Base-by-base conservation (phyloP, 176 grass and related monocot species). In the Secale cereale region DNA sequence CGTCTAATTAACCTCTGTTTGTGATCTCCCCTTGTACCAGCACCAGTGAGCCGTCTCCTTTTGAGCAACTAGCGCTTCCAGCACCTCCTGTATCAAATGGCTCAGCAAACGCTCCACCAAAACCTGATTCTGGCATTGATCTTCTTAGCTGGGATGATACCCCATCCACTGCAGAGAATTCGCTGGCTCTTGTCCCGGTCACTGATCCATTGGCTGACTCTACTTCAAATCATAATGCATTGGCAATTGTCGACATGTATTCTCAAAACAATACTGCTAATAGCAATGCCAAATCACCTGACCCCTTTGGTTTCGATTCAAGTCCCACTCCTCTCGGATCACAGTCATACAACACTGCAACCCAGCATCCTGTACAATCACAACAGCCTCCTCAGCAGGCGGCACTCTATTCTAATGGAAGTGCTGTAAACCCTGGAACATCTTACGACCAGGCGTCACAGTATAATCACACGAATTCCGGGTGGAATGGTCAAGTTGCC, bases 61-160 rank as follows among this genome's bases (percentile, higher is more conserved):
- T 92, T 46, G 88, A 92, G 86, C 91, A 94, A 83, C 83, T 94
- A 86, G 67, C 82, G 7, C 84, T 91, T 69, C 81, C 91, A 65
- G 91, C 86, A 70, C 93, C 93, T 77, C 91, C 92, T 60, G 48
- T 70, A 75, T 82, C 87, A 10, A 90, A 94, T 80, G 88, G 88
- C 80, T 83, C 94, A 83, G 65, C 88, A 84, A 73, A 72, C 57
- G 76, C 90, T 76, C 79, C 88, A 82, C 59, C 88, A 85, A 97
- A 92, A 88, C 31, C 89, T 41, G 92, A 92, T 91, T 75, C 87
- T 76, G 84, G 81, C 45, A 81, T 94, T 22, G 97, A 99, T 94
- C 94, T 99, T 91, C 92, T 99, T 78, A 99, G 97, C 77, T 92
- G 92, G 86, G 93, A 97, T 20, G 91, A 89, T 85, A 86, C 86